Evolutionary conservation across 2,329 filamentous ascomycete species (phyloP), one percentile per base, ranked within the genome.

Genomic region (Sclerotinia borealis): DNA sequence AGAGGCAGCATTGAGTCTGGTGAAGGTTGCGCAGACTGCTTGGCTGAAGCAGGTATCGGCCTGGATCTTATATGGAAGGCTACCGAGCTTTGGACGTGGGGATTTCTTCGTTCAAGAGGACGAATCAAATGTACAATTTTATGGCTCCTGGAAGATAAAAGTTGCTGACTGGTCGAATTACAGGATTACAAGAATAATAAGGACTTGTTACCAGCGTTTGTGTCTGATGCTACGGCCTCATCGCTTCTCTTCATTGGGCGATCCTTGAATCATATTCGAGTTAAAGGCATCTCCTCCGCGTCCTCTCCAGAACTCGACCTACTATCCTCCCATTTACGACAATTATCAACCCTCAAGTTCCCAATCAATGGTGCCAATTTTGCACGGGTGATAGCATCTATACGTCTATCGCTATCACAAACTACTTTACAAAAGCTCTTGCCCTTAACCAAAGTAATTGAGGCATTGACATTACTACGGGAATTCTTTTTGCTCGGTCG

Each of bases 191-290:
- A 78, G 13, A 80, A 85, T 55, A 79, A 85, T 37, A 75, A 79
- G 9, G 78, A 80, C 22, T 77, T 96, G 8, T 75, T 96, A 2
- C 95, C 95, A 0, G 86, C 85, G 15, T 96, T 96, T 72, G 91
- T 97, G 8, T 87, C 87, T 0, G 75, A 83, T 0, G 78, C 87
- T 5, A 90, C 91, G 1, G 92, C 91, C 9, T 82, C 85, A 4
- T 96, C 93, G 0, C 91, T 98, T 74, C 79, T 97, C 6, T 97
- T 97, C 72, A 89, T 97, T 66, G 95, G 95, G 13, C 90, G 90
- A 68, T 96, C 92, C 0, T 79, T 98, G 52, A 92, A 96, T 69
- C 91, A 96, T 68, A 89, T 96, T 61, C 83, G 89, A 56, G 81
- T 83, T 19, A 81, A 79, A 68, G 79, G 79, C 63, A 79, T 72